Base-by-base conservation (phyloP, 768 basidiomycete species). In the Tephrocybe sp. region DNA sequence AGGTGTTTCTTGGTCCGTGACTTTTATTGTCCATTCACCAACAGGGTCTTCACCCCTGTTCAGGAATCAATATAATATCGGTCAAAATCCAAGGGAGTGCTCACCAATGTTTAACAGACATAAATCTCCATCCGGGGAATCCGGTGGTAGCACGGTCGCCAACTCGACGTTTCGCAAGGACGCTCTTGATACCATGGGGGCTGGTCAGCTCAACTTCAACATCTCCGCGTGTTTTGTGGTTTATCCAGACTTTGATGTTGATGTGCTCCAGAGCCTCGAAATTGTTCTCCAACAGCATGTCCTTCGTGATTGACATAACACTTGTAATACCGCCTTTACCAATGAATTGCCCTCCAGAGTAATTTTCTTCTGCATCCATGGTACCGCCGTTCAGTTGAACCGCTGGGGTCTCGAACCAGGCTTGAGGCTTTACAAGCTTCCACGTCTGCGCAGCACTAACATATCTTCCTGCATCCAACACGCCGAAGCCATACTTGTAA, bases 401-500 rank as follows among this genome's bases (percentile, higher is more conserved):
- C 0, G 88, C 76, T 12, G 86, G 78, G 4, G 89, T 81, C 50
- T 86, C 77, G 49, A 91, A 77, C 91, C 94, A 97, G 0, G 91
- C 80, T 69, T 98, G 95, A 0, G 95, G 93, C 63, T 95, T 97
- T 60, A 97, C 94, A 16, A 85, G 74, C 42, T 84, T 64, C 94
- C 94, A 98, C 2, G 73, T 63, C 64, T 85, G 77, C 1, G 94
- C 92, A 1, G 84, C 84, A 47, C 78, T 85, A 60, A 98, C 85
- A 57, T 89, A 91, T 34, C 69, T 75, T 47, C 84, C 89, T 3
- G 84, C 94, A 65, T 97, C 88, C 50, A 98, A 74, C 29, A 79
- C 82, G 19, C 97, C 97, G 61, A 85, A 99, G 2, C 97, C 97
- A 59, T 97, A 99, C 66, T 98, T 98, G 75, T 99, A 97, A 60